Conservation (phyloP, 2,329 filamentous ascomycete genomes). For the Alternaria arbusti region DNA sequence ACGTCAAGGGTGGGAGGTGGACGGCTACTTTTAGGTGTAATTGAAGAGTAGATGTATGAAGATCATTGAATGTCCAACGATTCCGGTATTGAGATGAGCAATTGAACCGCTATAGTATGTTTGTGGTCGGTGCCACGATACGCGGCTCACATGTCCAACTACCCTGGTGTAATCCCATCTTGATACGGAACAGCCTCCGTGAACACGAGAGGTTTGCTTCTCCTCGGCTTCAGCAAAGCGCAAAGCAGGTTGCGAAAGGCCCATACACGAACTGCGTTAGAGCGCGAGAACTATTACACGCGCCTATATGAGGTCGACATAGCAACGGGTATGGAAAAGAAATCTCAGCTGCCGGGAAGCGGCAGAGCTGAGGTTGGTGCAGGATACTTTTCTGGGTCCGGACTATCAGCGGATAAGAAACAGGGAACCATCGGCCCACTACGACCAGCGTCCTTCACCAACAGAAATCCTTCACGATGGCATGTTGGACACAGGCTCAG, state of each 20-base stretch:
- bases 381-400: background rate
- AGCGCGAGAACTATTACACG: background rate
- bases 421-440: background rate
- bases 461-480: background rate
- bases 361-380: background rate
- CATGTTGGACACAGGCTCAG: background rate
- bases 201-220: background rate
- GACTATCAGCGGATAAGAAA: background rate
- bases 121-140: background rate
- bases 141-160: background rate
- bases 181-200: background rate
- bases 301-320: conserved; percentile 3
- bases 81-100: background rate
- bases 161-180: background rate
- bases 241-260: background rate
- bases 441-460: background rate
- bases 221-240: background rate
- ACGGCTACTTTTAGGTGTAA: conserved; percentile 21
- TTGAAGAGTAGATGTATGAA: background rate
- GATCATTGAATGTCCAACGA: background rate
- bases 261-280: background rate
- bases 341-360: background rate
- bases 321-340: conserved; percentile 9
- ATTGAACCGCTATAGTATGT: background rate
- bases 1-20: conserved; percentile 33